Base-by-base conservation (phyloP, 2,329 filamentous ascomycete species). In the Akanthomyces muscarius region DNA sequence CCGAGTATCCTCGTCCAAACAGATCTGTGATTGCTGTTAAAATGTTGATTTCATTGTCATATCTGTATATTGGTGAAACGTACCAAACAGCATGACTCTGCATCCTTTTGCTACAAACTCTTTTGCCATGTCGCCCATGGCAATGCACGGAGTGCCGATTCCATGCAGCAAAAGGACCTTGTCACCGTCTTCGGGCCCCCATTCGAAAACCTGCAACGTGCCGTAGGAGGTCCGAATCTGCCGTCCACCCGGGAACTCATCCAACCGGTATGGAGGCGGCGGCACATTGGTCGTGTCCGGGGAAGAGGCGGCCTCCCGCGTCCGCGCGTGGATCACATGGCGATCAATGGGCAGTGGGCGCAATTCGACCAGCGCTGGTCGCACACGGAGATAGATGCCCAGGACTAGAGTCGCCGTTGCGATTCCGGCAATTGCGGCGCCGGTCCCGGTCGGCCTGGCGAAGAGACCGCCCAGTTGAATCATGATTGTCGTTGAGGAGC, bases 121-220 rank as follows among this genome's bases (percentile, higher is more conserved):
- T 70, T 86, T 80, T 16, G 89, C 89, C 42, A 95, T 72, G 48
- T 84, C 81, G 2, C 86, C 86, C 21, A 94, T 76, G 0, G 89
- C 83, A 54, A 93, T 78, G 65, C 86, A 87, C 0, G 92, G 91
- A 6, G 91, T 95, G 56, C 86, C 90, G 69, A 95, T 93, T 5
- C 92, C 92, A 73, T 94, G 92, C 18, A 96, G 76, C 30, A 96
- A 77, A 16, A 96, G 76, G 1, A 94, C 86, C 70, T 88, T 92
- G 33, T 86, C 82, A 1, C 90, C 91, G 42, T 82, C 77, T 64
- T 86, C 81, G 0, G 90, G 89, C 0, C 92, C 92, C 83, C 88
- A 95, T 78, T 96, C 92, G 71, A 92, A 94, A 3, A 91, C 87
- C 52, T 88, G 80, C 65, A 91, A 84, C 5, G 78, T 84, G 18